Base-by-base conservation (phyloP, 495 filamentous ascomycete species). In the Penicillium odoratum region DNA sequence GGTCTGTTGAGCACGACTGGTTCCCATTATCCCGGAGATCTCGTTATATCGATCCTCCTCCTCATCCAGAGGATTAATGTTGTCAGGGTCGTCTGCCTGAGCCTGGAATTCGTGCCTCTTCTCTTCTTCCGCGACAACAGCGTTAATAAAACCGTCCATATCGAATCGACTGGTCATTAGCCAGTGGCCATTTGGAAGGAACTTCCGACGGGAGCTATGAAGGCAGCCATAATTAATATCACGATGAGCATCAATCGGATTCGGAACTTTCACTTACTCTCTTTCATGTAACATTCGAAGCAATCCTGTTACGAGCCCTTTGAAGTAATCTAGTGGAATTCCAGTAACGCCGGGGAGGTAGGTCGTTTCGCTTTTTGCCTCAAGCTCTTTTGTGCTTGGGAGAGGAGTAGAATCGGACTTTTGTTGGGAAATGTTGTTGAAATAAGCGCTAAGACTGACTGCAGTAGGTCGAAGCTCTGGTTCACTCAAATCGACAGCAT, bases 101-200 rank as follows among this genome's bases (percentile, higher is more conserved):
- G 80, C 80, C 62, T 88, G 78, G 10, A 89, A 77, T 47, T 85
- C 78, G 53, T 89, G 87, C 40, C 90, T 83, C 56, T 83, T 86
- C 70, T 96, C 88, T 67, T 98, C 92, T 70, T 99, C 94, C 45
- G 83, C 74, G 5, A 98, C 90, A 3, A 98, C 95, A 6, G 88
- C 84, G 15, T 84, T 76, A 48, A 96, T 93, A 60, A 99, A 97
- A 0, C 87, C 85, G 43, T 90, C 87, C 91, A 97, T 96, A 63
- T 96, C 88, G 60, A 98, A 92, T 16, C 86, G 87, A 30, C 84
- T 84, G 1, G 89, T 95, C 94, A 98, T 97, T 36, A 99, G 77
- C 94, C 95, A 99, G 63, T 97, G 93, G 29, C 85, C 82, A 31
- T 80, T 71, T 2, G 90, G 88, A 30, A 97, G 75, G 63, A 98